Evolutionary conservation across 495 filamentous ascomycete species (phyloP).

Genomic region (Penicillium fimorum): DNA sequence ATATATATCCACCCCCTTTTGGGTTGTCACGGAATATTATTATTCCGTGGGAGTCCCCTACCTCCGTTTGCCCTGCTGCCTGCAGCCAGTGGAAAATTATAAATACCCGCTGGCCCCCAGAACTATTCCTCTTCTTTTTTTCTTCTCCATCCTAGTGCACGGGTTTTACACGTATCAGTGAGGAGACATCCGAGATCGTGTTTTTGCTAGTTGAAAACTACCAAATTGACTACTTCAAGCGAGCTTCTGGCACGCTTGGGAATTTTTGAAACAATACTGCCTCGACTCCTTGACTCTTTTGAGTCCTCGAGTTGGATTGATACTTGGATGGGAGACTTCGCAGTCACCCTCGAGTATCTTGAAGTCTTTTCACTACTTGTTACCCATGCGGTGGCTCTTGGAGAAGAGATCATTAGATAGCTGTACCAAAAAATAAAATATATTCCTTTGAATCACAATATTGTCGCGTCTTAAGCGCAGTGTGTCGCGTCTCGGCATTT

Average conservation of each 20-base stretch:
- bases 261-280: slow-evolving; percentile 50
- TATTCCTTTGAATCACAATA: too few relatives aligned
- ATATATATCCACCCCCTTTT: too few relatives aligned
- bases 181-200: slow-evolving; percentile 58
- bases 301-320: slow-evolving; percentile 20
- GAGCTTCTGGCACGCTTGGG: slow-evolving; percentile 44
- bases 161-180: slow-evolving; percentile 58
- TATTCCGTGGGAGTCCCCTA: neutral
- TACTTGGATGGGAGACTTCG: slow-evolving; percentile 11
- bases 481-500: too few relatives aligned
- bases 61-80: slow-evolving; percentile 29
- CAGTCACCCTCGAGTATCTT: slow-evolving; percentile 1
- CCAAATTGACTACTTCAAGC: slow-evolving; percentile 48
- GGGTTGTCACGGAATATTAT: neutral
- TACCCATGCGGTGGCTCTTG: slow-evolving; percentile 44
- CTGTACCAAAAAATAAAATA: too few relatives aligned
- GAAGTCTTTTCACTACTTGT: slow-evolving; percentile 45
- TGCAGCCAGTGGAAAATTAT: neutral
- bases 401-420: slow-evolving; percentile 37
- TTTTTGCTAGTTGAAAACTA: slow-evolving; percentile 64
- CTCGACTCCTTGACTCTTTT: slow-evolving; percentile 22
- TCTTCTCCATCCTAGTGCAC: slow-evolving; percentile 52
- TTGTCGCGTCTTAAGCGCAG: too few relatives aligned
- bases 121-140: slow-evolving; percentile 36
- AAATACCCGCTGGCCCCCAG: slow-evolving; percentile 23